phyloP scores from a whole-genome alignment of 345 rosid species.

The Cardamine occulta region DNA sequence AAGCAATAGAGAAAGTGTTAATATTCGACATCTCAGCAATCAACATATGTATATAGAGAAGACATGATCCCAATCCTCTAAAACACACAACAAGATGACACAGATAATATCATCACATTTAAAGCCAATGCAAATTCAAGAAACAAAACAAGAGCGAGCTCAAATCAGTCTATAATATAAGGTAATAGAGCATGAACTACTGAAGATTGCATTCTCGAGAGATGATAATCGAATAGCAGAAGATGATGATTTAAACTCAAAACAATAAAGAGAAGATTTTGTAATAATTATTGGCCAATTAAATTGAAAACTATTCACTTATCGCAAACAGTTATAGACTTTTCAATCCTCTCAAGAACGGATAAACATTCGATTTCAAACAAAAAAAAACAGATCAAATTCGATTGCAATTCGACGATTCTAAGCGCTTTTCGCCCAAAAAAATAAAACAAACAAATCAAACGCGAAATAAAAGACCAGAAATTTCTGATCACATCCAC shows the following conservation, averaged over 20 bases:
- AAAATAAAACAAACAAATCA: background rate
- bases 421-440: background rate
- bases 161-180: background rate
- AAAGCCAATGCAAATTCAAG: background rate
- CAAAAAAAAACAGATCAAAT: slow-evolving; percentile 34
- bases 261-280: background rate
- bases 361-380: slow-evolving; percentile 19
- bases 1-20: slow-evolving; percentile 20
- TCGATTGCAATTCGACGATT: slow-evolving; percentile 22
- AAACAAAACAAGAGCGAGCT: slow-evolving; percentile 7
- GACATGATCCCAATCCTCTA: background rate
- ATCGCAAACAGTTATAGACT: slow-evolving; percentile 30
- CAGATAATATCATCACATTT: background rate
- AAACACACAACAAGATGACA: background rate
- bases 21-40: background rate
- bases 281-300: background rate
- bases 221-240: background rate
- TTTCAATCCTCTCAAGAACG: slow-evolving; percentile 6
- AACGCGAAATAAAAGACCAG: slow-evolving; percentile 21
- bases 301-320: slow-evolving; percentile 35
- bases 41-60: background rate
- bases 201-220: background rate
- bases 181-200: background rate
- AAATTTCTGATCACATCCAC: slow-evolving; percentile 24
- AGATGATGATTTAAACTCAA: background rate